Evolutionary conservation across 1,284 basidiomycete species (phyloP).

Genomic region (Xerocomus amazonicus): DNA sequence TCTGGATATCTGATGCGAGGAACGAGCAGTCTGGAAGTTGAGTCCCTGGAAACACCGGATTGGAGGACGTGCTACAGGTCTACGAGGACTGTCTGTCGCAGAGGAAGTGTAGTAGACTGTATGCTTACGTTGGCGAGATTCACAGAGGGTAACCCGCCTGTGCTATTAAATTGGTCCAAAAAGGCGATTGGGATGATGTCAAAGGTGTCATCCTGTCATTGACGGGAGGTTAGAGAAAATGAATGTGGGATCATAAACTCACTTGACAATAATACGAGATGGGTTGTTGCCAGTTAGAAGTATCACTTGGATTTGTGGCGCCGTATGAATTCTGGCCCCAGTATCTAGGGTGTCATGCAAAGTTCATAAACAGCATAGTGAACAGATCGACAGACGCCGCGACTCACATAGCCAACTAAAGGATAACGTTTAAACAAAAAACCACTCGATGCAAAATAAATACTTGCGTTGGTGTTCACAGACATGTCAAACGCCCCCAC

Average conservation of each 20-base stretch:
- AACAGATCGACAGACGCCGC: too few relatives aligned
- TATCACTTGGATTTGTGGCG: conserved; percentile 21
- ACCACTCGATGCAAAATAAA: background rate
- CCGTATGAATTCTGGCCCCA: conserved; percentile 36
- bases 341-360: conserved; percentile 18
- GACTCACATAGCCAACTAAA: conserved; percentile 26
- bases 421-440: background rate
- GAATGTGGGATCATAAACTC: background rate
- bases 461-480: conserved; percentile 29
- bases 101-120: background rate
- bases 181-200: conserved; percentile 57
- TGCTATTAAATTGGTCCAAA: conserved; percentile 52
- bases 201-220: conserved; percentile 13
- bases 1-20: conserved; percentile 52
- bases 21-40: conserved; percentile 57
- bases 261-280: conserved; percentile 29
- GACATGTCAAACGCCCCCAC: conserved; percentile 19
- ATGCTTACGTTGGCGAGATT: conserved; percentile 55
- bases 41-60: conserved; percentile 50
- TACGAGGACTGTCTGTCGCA: background rate
- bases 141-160: conserved; percentile 55
- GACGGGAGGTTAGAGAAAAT: background rate
- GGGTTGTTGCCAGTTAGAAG: conserved; percentile 28
- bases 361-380: background rate
- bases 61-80: conserved; percentile 41